These are phyloP conservation scores for Turnera subulata DNA, from an alignment of 345 rosid genomes.

Conservation along the genomic window DNA sequence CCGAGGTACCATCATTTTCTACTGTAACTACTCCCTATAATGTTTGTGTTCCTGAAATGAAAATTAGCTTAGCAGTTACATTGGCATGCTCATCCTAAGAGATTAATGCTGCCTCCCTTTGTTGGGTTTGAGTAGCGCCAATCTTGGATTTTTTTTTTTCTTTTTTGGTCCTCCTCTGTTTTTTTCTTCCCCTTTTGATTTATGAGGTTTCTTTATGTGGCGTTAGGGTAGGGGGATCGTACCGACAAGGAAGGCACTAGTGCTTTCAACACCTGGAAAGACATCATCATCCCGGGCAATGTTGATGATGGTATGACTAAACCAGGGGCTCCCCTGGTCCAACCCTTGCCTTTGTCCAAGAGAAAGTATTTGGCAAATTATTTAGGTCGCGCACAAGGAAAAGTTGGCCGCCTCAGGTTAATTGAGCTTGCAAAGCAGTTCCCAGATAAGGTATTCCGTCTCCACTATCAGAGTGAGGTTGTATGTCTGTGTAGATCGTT, in stretches of 20 bases:
- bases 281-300: slow-evolving; percentile 91
- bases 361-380: slow-evolving; percentile 84
- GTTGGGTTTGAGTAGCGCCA: no score
- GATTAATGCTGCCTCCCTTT: background rate
- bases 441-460: slow-evolving; percentile 65
- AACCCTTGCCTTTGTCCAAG: slow-evolving; percentile 70
- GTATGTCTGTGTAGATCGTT: background rate
- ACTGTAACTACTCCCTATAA: no score
- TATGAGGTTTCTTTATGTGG: slow-evolving; percentile 4
- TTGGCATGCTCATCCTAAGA: no score
- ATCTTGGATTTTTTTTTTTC: no score
- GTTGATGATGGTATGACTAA: slow-evolving; percentile 85
- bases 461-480: background rate
- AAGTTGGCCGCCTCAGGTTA: slow-evolving; percentile 74
- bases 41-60: no score
- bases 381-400: slow-evolving; percentile 91
- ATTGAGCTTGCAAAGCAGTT: slow-evolving; percentile 77
- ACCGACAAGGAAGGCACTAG: slow-evolving; percentile 86
- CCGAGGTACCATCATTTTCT: slow-evolving; percentile 52
- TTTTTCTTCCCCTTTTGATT: background rate
- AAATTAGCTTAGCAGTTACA: background rate
- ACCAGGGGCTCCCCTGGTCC: slow-evolving; percentile 42
- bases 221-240: slow-evolving; percentile 73
- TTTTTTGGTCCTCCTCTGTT: background rate
- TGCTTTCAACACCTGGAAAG: slow-evolving; percentile 98